These are phyloP conservation scores for Fusarium tuaranense DNA, from an alignment of 2,329 filamentous ascomycete species.

Conservation along the genomic window DNA sequence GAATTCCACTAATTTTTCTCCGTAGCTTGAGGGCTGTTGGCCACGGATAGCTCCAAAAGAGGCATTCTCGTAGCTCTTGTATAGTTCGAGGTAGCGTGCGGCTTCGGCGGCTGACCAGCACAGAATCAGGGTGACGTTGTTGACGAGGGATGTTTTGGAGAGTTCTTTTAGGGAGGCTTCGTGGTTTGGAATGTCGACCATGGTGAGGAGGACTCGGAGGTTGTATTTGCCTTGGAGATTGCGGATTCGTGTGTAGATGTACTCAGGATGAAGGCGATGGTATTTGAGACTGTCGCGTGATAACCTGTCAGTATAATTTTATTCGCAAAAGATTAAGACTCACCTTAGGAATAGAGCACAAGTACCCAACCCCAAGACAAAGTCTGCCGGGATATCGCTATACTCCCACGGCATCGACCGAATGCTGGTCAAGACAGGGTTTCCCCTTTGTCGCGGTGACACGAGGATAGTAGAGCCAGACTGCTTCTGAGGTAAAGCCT, in stretches of 20 bases:
- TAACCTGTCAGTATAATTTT: background rate
- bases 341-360: constrained; percentile 88
- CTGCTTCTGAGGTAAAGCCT: constrained; percentile 76
- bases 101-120: constrained; percentile 97
- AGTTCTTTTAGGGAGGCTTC: constrained; percentile 91
- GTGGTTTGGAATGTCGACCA: constrained; percentile 96
- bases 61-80: constrained; percentile 94
- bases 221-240: constrained; percentile 87
- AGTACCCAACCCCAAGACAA: constrained; percentile 86
- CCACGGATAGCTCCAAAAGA: constrained; percentile 84
- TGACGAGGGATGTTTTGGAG: constrained; percentile 91
- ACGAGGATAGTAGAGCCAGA: constrained; percentile 86
- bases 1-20: constrained; percentile 90
- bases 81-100: constrained; percentile 92
- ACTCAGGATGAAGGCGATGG: constrained; percentile 96
- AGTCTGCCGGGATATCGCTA: constrained; percentile 95
- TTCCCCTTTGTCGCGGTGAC: constrained; percentile 92
- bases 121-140: constrained; percentile 90
- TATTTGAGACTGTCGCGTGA: constrained; percentile 83
- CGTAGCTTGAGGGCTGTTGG: constrained; percentile 84
- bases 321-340: background rate
- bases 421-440: constrained; percentile 88
- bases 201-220: constrained; percentile 85
- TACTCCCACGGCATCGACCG: constrained; percentile 94
- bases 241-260: constrained; percentile 94